Conservation (phyloP, 2,329 filamentous ascomycete genomes). For the Hansfordia pulvinata region DNA sequence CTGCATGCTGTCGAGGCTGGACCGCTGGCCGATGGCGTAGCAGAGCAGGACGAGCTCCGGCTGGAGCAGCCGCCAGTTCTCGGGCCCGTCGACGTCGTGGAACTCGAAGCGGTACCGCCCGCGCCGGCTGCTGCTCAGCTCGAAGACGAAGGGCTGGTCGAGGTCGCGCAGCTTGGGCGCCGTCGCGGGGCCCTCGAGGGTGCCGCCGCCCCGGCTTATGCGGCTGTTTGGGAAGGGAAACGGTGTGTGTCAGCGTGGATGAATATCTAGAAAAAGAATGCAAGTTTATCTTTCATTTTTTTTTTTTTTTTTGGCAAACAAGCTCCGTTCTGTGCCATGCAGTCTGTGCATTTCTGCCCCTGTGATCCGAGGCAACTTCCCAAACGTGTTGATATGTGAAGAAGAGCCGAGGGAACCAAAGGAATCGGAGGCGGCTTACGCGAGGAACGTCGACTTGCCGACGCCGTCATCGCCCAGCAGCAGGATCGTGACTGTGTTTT, state of each 20-base stretch:
- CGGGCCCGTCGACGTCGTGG: conserved; percentile 43
- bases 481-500: conserved; percentile 35
- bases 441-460: conserved; percentile 48
- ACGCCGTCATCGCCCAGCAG: conserved; percentile 45
- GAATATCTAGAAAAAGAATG: too few species aligned
- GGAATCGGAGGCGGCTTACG: conserved; percentile 27
- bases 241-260: too few species aligned
- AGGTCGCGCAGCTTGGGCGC: conserved; percentile 40
- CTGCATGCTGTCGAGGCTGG: conserved; percentile 44
- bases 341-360: conserved; percentile 2
- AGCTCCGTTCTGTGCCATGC: too few species aligned
- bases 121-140: conserved; percentile 31
- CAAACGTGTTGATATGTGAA: conserved; percentile 1
- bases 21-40: conserved; percentile 46
- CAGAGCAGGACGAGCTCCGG: conserved; percentile 46
- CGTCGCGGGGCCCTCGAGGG: conserved; percentile 23
- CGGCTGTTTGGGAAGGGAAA: conserved; percentile 27
- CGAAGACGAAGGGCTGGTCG: conserved; percentile 47
- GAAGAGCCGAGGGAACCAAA: conserved; percentile 2
- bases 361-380: too few species aligned
- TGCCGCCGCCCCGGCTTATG: conserved; percentile 29
- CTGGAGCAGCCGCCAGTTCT: conserved; percentile 42
- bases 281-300: too few species aligned
- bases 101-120: conserved; percentile 41
- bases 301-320: too few species aligned